These are phyloP conservation scores for Colletotrichum simmondsii DNA, from an alignment of 2,329 filamentous ascomycete genomes.

Conservation along the genomic window DNA sequence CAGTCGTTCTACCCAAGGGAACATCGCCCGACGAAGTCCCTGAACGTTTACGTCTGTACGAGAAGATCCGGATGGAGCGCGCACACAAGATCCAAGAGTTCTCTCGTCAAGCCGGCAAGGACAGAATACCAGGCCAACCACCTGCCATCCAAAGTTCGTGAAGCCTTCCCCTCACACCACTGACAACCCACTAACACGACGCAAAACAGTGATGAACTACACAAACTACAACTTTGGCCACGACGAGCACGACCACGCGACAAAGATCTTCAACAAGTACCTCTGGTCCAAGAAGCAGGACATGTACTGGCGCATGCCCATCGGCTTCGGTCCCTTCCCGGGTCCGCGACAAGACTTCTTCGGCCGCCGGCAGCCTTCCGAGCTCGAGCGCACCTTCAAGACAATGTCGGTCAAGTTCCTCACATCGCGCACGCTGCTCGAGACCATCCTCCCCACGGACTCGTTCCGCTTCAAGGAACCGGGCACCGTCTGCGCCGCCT, in stretches of 20 bases:
- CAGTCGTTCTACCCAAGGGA: conserved; percentile 62
- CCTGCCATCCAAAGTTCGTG: conserved; percentile 18
- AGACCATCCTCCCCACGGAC: conserved; percentile 57
- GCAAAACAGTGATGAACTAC: conserved; percentile 48
- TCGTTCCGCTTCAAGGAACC: conserved; percentile 54
- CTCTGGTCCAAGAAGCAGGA: conserved; percentile 50
- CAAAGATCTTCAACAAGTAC: conserved; percentile 60
- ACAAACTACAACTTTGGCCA: conserved; percentile 66
- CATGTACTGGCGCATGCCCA: conserved; percentile 56
- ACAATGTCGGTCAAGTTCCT: conserved; percentile 62
- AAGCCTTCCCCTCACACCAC: no score
- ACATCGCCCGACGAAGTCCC: conserved; percentile 58
- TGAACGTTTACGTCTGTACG: conserved; percentile 67
- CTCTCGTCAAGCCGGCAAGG: conserved; percentile 62
- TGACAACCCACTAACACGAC: neutral
- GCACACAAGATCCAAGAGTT: conserved; percentile 68
- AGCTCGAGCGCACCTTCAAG: conserved; percentile 48
- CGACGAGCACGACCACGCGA: conserved; percentile 67
- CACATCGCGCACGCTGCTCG: conserved; percentile 58
- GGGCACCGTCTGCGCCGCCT: conserved; percentile 56
- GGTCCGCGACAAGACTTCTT: conserved; percentile 42
- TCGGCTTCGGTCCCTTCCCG: conserved; percentile 58
- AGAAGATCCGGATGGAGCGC: conserved; percentile 67
- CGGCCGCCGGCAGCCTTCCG: conserved; percentile 23
- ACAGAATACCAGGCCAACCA: conserved; percentile 40